Base-by-base conservation (phyloP, 176 grass and related monocot species). In the Zea luxurians region DNA sequence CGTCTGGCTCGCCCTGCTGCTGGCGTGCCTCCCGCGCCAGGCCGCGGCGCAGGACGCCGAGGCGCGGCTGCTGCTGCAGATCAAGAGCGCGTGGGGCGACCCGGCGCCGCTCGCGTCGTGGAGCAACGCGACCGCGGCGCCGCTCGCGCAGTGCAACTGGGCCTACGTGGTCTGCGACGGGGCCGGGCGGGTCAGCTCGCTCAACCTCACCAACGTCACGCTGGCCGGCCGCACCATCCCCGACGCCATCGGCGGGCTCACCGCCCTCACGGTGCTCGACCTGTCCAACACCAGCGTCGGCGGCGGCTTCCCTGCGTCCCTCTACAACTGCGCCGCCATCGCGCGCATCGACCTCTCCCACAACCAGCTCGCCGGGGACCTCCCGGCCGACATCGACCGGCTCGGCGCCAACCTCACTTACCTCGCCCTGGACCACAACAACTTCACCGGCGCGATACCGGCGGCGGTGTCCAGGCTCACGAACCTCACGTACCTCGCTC, bases 221-320 rank as follows among this genome's bases (percentile, higher is more conserved):
- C 57, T 98, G 27, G 27, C 44, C 55, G 77, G 61, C 64, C 11
- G 43, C 43, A 3, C 13, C 53, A 20, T 94, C 37, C 95, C 91
- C 68, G 46, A 61, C 47, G 78, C 74, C 27, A 27, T 98, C 79
- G 90, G 89, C 80, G 17, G 59, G 8, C 89, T 98, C 70, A 10
- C 36, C 1, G 62, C 35, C 4, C 92, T 98, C 75, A 37, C 80
- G 46, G 3, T 16, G 55, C 85, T 98, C 43, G 13, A 85, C 80
- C 89, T 98, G 10, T 6, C 18, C 4, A 66, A 87, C 89, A 94
- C 93, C 85, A 61, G 80, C 76, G 59, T 92, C 83, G 61, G 15
- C 11, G 83, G 89, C 34, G 27, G 8, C 49, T 92, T 94, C 81
- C 89, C 92, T 7, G 2, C 5, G n/a, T 84, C 42, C 57, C 83